Percentiles rank a stretch among this genome's conserved stretches.
Evolutionary conservation across 805 yeast species (phyloP).

Genomic region (Metschnikowia borealis): DNA sequence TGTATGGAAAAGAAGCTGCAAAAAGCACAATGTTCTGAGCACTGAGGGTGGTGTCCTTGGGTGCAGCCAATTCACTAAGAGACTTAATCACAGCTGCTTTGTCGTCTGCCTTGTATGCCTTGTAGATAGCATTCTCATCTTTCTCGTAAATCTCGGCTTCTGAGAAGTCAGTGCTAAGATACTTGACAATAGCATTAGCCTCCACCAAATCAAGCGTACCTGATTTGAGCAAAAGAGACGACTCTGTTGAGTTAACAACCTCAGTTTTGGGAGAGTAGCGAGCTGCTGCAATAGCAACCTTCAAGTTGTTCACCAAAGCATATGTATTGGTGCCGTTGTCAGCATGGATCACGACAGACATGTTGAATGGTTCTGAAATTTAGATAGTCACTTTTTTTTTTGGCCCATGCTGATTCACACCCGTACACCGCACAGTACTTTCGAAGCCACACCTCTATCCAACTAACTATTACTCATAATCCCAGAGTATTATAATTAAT

Average conservation of each 20-base stretch:
- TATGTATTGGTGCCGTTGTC: conserved; percentile 16
- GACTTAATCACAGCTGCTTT: conserved; percentile 20
- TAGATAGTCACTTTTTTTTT: background rate
- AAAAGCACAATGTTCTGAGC: conserved; percentile 58
- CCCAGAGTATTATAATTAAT: too few species aligned
- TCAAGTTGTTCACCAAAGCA: conserved; percentile 25
- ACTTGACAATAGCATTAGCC: conserved; percentile 68
- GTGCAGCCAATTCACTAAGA: conserved; percentile 11
- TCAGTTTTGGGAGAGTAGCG: conserved; percentile 14
- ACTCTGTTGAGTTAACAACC: conserved; percentile 22
- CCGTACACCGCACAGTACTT: conserved; percentile 7
- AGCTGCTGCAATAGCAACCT: conserved; percentile 23
- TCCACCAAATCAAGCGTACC: conserved; percentile 50
- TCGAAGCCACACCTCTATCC: background rate
- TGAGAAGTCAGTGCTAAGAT: conserved; percentile 48
- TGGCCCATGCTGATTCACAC: conserved; percentile 3
- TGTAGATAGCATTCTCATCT: conserved; percentile 45
- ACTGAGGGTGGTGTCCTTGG: conserved; percentile 26
- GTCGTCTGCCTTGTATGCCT: conserved; percentile 34
- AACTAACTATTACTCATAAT: background rate
- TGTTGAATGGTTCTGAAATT: background rate
- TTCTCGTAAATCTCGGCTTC: conserved; percentile 28
- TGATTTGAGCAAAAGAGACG: conserved; percentile 28
- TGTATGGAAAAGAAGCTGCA: conserved; percentile 51
- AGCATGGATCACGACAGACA: conserved; percentile 16